phyloP scores from a whole-genome alignment of 2,329 filamentous ascomycete species.

The Xylaria sp. region DNA sequence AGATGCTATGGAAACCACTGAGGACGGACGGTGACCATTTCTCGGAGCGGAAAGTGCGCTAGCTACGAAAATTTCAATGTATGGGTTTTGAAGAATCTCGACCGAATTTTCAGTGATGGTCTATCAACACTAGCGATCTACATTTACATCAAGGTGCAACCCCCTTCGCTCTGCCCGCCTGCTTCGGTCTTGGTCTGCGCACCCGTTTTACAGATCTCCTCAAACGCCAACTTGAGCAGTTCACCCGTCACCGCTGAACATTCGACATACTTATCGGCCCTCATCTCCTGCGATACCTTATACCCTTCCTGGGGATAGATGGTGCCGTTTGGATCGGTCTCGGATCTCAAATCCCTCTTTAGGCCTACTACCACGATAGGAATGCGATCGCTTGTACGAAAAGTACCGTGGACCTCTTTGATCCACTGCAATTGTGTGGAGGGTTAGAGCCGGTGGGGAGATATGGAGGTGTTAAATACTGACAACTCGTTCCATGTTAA shows the following conservation, averaged over 20 bases:
- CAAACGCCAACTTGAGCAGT: constrained; percentile 66
- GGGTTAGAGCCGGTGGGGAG: constrained; percentile 14
- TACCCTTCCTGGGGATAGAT: constrained; percentile 72
- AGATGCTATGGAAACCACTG: constrained; percentile 54
- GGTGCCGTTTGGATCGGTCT: constrained; percentile 68
- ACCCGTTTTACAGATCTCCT: constrained; percentile 70
- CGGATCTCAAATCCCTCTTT: constrained; percentile 69
- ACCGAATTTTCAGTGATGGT: neutral
- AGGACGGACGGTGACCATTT: constrained; percentile 33
- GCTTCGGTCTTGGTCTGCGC: constrained; percentile 58
- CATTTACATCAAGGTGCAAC: constrained; percentile 54
- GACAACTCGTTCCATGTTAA: constrained; percentile 68
- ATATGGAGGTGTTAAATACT: constrained; percentile 43
- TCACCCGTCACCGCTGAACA: constrained; percentile 71
- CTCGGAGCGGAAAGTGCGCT: neutral
- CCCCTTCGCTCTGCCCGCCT: constrained; percentile 66
- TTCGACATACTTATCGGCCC: constrained; percentile 72
- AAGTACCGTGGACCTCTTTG: constrained; percentile 63
- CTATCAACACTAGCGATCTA: constrained; percentile 24
- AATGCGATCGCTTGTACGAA: constrained; percentile 59
- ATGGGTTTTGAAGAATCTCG: neutral
- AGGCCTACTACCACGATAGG: constrained; percentile 69
- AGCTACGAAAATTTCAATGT: neutral
- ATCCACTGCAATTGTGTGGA: constrained; percentile 61
- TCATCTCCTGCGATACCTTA: constrained; percentile 65